phyloP scores from a whole-genome alignment of 2,329 filamentous ascomycete species.

The Huntiella decipiens region DNA sequence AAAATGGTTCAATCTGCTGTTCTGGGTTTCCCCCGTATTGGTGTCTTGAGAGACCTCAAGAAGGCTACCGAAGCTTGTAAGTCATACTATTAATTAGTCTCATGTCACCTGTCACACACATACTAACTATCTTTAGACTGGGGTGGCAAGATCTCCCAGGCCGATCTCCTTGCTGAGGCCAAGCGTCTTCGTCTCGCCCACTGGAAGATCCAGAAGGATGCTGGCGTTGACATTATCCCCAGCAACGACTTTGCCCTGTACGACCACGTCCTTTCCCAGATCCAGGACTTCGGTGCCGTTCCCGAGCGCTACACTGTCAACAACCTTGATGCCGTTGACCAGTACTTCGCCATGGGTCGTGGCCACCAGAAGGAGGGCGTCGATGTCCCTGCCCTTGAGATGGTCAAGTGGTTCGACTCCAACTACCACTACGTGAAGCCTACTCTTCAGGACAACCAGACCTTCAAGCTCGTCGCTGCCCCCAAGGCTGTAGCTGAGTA shows the following conservation, averaged over 20 bases:
- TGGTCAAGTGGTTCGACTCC: slow-evolving; percentile 99
- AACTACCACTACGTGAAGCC: slow-evolving; percentile 99
- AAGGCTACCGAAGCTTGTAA: slow-evolving; percentile 92
- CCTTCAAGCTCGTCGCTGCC: slow-evolving; percentile 69
- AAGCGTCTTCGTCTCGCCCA: slow-evolving; percentile 92
- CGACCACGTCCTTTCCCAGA: slow-evolving; percentile 93
- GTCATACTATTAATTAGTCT: slow-evolving; percentile 16
- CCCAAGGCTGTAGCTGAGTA: slow-evolving; percentile 93
- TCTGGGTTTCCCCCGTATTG: slow-evolving; percentile 98
- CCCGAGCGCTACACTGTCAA: slow-evolving; percentile 88
- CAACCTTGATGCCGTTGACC: slow-evolving; percentile 71
- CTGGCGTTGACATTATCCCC: slow-evolving; percentile 91
- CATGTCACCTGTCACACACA: slow-evolving; percentile 7
- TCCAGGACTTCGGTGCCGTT: slow-evolving; percentile 86
- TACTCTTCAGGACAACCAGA: slow-evolving; percentile 90
- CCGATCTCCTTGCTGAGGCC: slow-evolving; percentile 79
- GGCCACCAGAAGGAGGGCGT: slow-evolving; percentile 89
- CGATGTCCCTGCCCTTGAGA: slow-evolving; percentile 88
- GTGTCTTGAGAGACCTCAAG: slow-evolving; percentile 96
- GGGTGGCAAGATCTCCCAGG: slow-evolving; percentile 83
- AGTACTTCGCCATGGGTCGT: slow-evolving; percentile 99
- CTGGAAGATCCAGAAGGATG: slow-evolving; percentile 99
- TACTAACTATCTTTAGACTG: slow-evolving; percentile 33
- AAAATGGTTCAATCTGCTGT: slow-evolving; percentile 53
- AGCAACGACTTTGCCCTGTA: slow-evolving; percentile 99